Percentiles rank a stretch among this genome's conserved stretches.
phyloP scores from a whole-genome alignment of 2,329 filamentous ascomycete genomes.

The Sclerotiophoma versabilis region DNA sequence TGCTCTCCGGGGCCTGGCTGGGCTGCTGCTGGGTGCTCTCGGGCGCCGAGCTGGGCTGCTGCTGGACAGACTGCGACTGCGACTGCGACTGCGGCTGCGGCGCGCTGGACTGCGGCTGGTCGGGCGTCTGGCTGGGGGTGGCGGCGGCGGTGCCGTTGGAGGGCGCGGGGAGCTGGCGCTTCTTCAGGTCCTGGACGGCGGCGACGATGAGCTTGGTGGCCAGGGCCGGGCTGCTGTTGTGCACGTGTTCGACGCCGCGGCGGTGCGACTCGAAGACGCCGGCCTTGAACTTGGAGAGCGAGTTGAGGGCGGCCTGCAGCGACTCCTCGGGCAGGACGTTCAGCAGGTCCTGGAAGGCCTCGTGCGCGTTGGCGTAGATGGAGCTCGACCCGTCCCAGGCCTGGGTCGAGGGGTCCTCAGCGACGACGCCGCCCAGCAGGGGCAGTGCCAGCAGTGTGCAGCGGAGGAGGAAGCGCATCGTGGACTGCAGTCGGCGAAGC shows the following conservation, averaged over 20 bases:
- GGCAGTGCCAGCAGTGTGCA: conserved; percentile 43
- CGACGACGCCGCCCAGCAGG: conserved; percentile 33
- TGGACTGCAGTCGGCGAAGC: conserved; percentile 6
- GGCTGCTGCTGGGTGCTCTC: conserved; percentile 3
- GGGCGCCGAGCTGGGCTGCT: conserved; percentile 7
- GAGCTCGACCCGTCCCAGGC: conserved; percentile 27
- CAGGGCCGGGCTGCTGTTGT: conserved; percentile 66
- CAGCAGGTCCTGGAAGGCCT: conserved; percentile 63
- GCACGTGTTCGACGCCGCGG: conserved; percentile 68
- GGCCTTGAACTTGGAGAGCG: conserved; percentile 69
- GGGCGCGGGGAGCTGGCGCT: conserved; percentile 46
- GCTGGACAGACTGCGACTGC: conserved; percentile 9
- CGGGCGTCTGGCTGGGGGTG: conserved; percentile 13
- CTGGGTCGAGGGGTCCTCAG: conserved; percentile 26
- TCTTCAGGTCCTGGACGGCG: conserved; percentile 60
- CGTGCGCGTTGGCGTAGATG: conserved; percentile 44
- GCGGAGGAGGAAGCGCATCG: conserved; percentile 42
- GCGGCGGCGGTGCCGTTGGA: conserved; percentile 35
- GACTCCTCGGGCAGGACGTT: conserved; percentile 64
- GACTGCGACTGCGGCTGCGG: too few relatives aligned
- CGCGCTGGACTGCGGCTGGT: conserved; percentile 18
- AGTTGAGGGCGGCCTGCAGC: conserved; percentile 71
- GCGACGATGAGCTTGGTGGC: conserved; percentile 70
- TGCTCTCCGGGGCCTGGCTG: conserved; percentile 9
- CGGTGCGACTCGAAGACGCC: conserved; percentile 72